A percentile compares a stretch with the other conserved stretches of the same genome.
These are phyloP conservation scores for Fraxinus pennsylvanica DNA, from an alignment of 257 asterid genomes.

Conservation along the genomic window DNA sequence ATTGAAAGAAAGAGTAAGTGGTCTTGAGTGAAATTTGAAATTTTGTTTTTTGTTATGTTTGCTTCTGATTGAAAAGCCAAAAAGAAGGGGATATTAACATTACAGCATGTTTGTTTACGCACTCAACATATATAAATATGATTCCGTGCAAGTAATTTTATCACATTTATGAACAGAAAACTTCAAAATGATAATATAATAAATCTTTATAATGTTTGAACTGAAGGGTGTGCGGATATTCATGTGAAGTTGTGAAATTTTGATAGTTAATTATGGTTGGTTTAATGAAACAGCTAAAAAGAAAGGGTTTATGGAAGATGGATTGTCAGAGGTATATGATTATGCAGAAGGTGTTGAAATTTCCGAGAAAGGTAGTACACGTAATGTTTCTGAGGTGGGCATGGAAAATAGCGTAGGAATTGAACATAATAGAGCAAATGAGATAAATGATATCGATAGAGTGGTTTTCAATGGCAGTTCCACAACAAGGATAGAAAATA, in stretches of 20 bases:
- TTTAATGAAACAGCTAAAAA: conserved; percentile 57
- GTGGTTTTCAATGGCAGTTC: conserved; percentile 36
- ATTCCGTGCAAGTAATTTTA: background rate
- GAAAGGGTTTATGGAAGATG: conserved; percentile 54
- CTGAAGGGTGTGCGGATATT: conserved; percentile 7
- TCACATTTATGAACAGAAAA: background rate
- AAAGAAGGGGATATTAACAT: background rate
- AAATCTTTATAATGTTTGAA: conserved; percentile 1
- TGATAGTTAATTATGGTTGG: conserved; percentile 20
- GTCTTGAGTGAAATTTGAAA: conserved; percentile 12
- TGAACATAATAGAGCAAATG: conserved; percentile 26
- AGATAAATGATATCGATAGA: conserved; percentile 34
- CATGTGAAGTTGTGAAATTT: background rate
- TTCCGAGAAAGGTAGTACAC: conserved; percentile 39
- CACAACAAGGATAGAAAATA: conserved; percentile 38
- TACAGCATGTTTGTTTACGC: background rate
- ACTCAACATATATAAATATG: background rate
- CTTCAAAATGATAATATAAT: background rate
- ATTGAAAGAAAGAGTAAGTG: conserved; percentile 1
- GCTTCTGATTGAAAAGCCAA: background rate
- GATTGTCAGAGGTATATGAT: conserved; percentile 45
- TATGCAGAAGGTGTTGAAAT: conserved; percentile 35
- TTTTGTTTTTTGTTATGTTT: background rate
- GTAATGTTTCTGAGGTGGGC: conserved; percentile 40
- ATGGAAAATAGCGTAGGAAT: conserved; percentile 36